Conservation (phyloP, 1,284 basidiomycete species). For the Cutaneotrichosporon sp. region DNA sequence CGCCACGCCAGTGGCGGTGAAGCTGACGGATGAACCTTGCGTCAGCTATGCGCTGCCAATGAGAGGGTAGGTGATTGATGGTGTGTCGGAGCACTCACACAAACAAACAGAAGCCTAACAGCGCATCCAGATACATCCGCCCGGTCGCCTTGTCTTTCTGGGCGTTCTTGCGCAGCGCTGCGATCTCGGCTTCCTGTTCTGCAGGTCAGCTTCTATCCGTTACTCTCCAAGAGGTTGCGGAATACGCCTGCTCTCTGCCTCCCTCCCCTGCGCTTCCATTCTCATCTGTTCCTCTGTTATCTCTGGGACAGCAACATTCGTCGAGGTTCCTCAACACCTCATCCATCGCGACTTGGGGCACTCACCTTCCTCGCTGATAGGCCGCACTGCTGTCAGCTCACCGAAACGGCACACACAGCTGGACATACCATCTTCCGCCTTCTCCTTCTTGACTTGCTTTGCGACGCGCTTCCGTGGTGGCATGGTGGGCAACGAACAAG, state of each 20-base stretch:
- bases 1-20: conserved; percentile 4
- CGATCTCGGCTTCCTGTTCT: conserved; percentile 47
- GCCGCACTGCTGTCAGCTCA: conserved; percentile 20
- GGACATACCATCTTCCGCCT: conserved; percentile 16
- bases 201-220: neutral
- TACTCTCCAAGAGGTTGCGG: neutral
- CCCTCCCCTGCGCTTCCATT: neutral
- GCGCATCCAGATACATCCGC: conserved; percentile 35
- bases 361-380: conserved; percentile 30
- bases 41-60: neutral
- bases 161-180: conserved; percentile 30
- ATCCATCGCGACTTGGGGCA: neutral
- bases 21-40: neutral
- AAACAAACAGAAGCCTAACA: conserved; percentile 32
- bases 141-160: conserved; percentile 29
- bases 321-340: neutral
- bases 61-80: neutral
- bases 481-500: conserved; percentile 5
- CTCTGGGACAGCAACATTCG: neutral
- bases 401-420: neutral
- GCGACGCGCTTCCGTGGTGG: conserved; percentile 1
- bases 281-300: neutral
- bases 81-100: conserved; percentile 31
- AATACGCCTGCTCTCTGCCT: neutral
- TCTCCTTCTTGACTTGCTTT: neutral